These are phyloP conservation scores for Rhynchospora breviuscula DNA, from an alignment of 176 grass and related monocot genomes.

Conservation along the genomic window DNA sequence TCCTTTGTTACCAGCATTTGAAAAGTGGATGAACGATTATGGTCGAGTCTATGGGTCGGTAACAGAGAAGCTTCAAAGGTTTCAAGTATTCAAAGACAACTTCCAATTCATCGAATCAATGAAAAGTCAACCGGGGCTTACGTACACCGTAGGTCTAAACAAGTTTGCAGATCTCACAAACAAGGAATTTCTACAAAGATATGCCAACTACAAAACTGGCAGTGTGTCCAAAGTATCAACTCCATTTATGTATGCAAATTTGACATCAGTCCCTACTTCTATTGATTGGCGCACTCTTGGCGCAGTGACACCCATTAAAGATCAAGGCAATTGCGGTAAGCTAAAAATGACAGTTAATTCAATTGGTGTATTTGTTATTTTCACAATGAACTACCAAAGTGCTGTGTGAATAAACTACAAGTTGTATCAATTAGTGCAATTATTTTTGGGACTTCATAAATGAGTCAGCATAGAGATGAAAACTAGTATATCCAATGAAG, in stretches of 20 bases:
- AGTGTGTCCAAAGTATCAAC: background rate
- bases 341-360: background rate
- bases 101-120: too few species aligned
- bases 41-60: too few species aligned
- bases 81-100: too few species aligned
- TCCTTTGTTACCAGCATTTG: background rate
- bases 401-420: background rate
- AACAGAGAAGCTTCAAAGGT: too few species aligned
- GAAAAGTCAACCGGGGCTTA: too few species aligned
- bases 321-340: constrained; percentile 25
- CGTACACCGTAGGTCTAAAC: too few species aligned
- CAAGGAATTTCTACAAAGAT: background rate
- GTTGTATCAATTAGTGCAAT: background rate
- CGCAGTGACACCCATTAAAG: constrained; percentile 15
- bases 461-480: too few species aligned
- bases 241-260: background rate
- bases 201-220: background rate
- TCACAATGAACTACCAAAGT: background rate
- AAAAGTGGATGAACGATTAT: background rate
- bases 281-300: constrained; percentile 5
- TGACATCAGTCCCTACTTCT: background rate
- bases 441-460: too few species aligned
- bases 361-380: background rate
- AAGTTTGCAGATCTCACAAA: background rate
- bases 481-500: too few species aligned